Evolutionary conservation across 1,284 basidiomycete genomes (phyloP), one percentile per base, ranked within the genome.

Genomic region (Ceratobasidium sp.): DNA sequence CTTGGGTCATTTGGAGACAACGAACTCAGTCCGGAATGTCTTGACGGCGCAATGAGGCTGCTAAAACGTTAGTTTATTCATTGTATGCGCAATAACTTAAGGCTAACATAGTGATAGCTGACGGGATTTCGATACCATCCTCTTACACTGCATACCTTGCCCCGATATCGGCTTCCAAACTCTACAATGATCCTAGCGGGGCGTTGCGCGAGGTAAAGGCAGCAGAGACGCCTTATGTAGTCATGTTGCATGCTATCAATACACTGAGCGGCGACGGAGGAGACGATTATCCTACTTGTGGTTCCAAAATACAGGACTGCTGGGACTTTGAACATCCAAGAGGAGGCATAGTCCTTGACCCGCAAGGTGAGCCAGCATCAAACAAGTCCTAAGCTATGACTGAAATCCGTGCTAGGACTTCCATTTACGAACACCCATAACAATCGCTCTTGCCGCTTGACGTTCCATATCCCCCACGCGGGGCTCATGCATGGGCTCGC

Each of bases 1-100:
- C 82, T 99, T 75, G 98, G 98, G 4, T 96, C 94, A 8, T 99
- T 99, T 82, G 98, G 97, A 4, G 98, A 99, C 82, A 99, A 99
- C 77, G 98, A 99, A 81, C 88, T 99, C 52, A 96, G 94, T 79
- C 98, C 98, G 0, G 98, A 99, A 81, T 98, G 96, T 82, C 84
- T 98, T 38, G 96, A 98, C 80, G 96, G 96, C n/a, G 96, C 93
- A 18, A 90, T 92, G 87, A 85, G 96, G 55, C 96, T 95, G 81
- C 82, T 96, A 79, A 95, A 95, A 85, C 84, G 94, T 95, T 78
- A 79, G 90, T 83, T 3, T 35, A 43, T 26, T 21, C 13, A n/a
- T 21, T 30, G 18, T 55, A 16, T 55, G n/a, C n/a, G 0, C n/a
- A n/a, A n/a, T 28, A 21, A 14, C 16, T n/a, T n/a, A 18, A 21